phyloP scores from a whole-genome alignment of 495 filamentous ascomycete genomes.

The Aspergillus nanangensis region DNA sequence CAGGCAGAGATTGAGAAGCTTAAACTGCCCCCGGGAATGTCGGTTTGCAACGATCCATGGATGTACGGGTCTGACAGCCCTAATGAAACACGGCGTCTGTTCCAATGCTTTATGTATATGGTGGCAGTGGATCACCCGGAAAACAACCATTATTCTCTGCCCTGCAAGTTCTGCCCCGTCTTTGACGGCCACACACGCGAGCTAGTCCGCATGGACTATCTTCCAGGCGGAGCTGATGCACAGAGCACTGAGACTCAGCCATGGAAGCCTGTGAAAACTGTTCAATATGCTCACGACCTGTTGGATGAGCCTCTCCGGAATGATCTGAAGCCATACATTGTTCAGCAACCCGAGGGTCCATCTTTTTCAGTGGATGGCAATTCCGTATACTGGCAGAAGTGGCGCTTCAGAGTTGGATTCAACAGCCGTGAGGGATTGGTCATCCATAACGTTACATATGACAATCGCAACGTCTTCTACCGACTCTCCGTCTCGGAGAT shows the following conservation, averaged over 20 bases:
- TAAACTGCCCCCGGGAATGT: conserved; percentile 34
- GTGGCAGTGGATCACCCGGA: conserved; percentile 36
- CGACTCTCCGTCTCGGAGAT: conserved; percentile 69
- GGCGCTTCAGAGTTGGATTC: conserved; percentile 62
- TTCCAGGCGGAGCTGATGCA: conserved; percentile 35
- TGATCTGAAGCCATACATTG: conserved; percentile 71
- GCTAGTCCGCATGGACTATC: conserved; percentile 52
- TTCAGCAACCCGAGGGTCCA: conserved; percentile 72
- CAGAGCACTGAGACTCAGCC: conserved; percentile 28
- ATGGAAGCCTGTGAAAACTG: conserved; percentile 52
- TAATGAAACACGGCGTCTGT: conserved; percentile 34
- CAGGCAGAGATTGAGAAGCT: conserved; percentile 39
- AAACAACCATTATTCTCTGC: conserved; percentile 75
- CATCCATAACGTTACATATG: conserved; percentile 62
- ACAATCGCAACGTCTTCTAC: conserved; percentile 64
- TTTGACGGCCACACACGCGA: conserved; percentile 60
- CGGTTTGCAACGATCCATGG: conserved; percentile 44
- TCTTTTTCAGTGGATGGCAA: conserved; percentile 57
- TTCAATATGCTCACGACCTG: conserved; percentile 40
- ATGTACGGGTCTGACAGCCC: conserved; percentile 40
- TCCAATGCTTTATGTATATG: conserved; percentile 45
- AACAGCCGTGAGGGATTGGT: conserved; percentile 62
- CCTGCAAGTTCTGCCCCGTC: conserved; percentile 73
- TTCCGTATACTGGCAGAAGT: conserved; percentile 62
- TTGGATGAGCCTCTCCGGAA: conserved; percentile 36